Evolutionary conservation across 768 basidiomycete genomes (phyloP).

Genomic region (Pholiota conissans): DNA sequence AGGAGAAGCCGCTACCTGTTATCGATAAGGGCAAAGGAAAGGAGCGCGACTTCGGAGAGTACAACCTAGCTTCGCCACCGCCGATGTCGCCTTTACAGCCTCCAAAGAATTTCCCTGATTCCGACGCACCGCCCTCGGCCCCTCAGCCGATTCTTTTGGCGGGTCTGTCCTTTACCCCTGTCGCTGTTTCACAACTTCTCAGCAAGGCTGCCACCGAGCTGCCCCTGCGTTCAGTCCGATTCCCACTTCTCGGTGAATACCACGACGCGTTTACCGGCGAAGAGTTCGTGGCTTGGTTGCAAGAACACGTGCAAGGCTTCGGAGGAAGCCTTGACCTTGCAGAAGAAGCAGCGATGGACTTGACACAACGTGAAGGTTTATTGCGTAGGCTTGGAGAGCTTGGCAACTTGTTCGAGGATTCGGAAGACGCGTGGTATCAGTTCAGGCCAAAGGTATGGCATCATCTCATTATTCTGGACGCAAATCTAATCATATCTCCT

Average conservation of each 20-base stretch:
- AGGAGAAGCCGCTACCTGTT: constrained; percentile 45
- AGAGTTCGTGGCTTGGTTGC: constrained; percentile 85
- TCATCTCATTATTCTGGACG: neutral
- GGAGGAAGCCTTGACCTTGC: constrained; percentile 77
- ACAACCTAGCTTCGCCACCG: constrained; percentile 52
- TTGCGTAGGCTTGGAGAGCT: constrained; percentile 78
- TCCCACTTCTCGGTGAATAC: constrained; percentile 84
- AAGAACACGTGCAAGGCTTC: constrained; percentile 74
- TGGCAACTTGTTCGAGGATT: constrained; percentile 77
- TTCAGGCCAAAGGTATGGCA: constrained; percentile 72
- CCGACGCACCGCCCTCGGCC: constrained; percentile 28
- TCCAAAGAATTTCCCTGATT: constrained; percentile 38
- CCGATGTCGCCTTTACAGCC: constrained; percentile 63
- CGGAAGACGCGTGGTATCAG: constrained; percentile 82
- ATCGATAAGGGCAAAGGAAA: constrained; percentile 87
- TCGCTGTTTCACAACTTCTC: constrained; percentile 69
- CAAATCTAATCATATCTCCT: constrained; percentile 17
- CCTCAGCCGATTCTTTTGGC: constrained; percentile 68
- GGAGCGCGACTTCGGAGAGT: constrained; percentile 35
- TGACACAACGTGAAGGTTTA: constrained; percentile 61
- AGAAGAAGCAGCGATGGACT: constrained; percentile 67
- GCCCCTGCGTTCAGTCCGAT: constrained; percentile 67
- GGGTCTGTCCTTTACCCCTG: constrained; percentile 66
- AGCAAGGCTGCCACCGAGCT: constrained; percentile 70
- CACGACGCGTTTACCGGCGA: constrained; percentile 86